Evolutionary conservation across 768 basidiomycete species (phyloP), one percentile per base, ranked within the genome.

Genomic region (Russula olivacea): DNA sequence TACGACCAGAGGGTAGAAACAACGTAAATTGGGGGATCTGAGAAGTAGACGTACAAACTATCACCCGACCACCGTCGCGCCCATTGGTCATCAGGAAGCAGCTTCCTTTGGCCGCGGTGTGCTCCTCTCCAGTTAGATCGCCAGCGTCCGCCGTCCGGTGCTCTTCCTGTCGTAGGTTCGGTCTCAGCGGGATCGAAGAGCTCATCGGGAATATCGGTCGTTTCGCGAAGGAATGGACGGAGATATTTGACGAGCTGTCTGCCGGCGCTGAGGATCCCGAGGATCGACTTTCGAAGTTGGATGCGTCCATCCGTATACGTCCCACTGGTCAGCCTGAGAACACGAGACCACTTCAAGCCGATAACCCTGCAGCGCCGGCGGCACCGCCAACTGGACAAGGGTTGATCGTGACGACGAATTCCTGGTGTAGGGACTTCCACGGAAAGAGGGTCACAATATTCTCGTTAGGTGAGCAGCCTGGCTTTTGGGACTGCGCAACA

Each of bases 141-240:
- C n/a, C 41, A 14, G 10, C 32, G n/a, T 6, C 51, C 11, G 50
- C 3, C 2, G 25, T 45, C 36, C 21, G 28, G 25, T n/a, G 15
- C 15, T 28, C 10, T 47, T 21, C 21, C 41, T 17, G 56, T 36
- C n/a, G 47, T 47, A 2, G 10, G 45, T 47, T 1, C 21, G 12
- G 56, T 58, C 30, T 30, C 61, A 19, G 32, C 30, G 17, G 65
- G 40, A 58, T 66, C 14, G 41, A 59, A 14, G 45, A 47, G 30
- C 62, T 66, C 14, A 41, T 66, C 17, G 53, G 52, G 9, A 52
- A 66, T 30, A 17, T 64, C 38, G 65, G 59, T 23, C 25, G 51
- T 36, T 64, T 66, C 10, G 57, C 61, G 23, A 50, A 48, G 38
- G 65, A 64, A 14, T 66, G 64, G 64, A 41, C 56, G 25, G 50